phyloP scores from a whole-genome alignment of 257 asterid species.

The Misopates orontium region DNA sequence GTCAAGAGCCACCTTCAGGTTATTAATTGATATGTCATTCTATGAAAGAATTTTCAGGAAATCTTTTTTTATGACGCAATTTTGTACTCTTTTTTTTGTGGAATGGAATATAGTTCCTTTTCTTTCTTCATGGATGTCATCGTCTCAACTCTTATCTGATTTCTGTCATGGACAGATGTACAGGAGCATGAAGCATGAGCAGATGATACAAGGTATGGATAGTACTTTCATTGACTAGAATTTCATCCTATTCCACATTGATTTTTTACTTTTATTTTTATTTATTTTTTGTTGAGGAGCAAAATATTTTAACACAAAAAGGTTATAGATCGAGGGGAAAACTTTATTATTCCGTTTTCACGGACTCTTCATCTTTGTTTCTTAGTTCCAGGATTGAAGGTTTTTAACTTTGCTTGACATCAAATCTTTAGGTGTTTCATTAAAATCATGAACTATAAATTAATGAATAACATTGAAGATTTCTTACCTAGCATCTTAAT shows the following conservation, averaged over 20 bases:
- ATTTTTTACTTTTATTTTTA: no score
- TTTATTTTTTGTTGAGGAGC: no score
- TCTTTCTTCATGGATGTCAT: neutral
- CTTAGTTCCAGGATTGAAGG: no score
- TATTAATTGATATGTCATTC: neutral
- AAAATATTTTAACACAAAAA: no score
- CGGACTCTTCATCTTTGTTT: no score
- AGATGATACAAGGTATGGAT: conserved; percentile 54
- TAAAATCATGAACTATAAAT: no score
- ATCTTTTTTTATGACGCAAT: conserved; percentile 18
- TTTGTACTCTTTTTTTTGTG: neutral
- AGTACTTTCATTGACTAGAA: neutral
- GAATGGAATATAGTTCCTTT: neutral
- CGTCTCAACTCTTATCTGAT: conserved; percentile 17
- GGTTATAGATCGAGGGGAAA: no score
- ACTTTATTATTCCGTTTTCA: no score
- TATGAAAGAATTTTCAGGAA: neutral
- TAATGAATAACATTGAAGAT: no score
- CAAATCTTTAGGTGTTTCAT: no score
- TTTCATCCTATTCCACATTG: neutral
- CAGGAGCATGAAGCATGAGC: conserved; percentile 71
- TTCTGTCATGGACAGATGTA: conserved; percentile 59
- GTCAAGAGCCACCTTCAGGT: conserved; percentile 92
- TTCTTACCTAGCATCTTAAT: no score
- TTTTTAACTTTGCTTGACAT: no score